These are phyloP conservation scores for Cryptococcus jaspeensis DNA, from an alignment of 1,284 basidiomycete species.

Conservation along the genomic window DNA sequence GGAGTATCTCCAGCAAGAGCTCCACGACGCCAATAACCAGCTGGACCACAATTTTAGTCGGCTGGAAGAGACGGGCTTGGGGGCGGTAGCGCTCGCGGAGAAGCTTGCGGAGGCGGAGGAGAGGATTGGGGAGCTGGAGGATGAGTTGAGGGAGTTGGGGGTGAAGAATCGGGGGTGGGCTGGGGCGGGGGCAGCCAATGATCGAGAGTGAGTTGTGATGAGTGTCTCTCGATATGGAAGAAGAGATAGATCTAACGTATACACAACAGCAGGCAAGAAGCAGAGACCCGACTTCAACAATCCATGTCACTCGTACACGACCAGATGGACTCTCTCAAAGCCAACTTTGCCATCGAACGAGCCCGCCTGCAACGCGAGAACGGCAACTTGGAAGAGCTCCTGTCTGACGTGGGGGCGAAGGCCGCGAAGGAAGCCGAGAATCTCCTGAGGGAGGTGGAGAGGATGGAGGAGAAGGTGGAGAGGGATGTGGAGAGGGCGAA, in stretches of 20 bases:
- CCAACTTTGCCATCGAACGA: conserved; percentile 29
- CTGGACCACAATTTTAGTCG: conserved; percentile 54
- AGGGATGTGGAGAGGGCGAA: conserved; percentile 13
- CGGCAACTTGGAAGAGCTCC: conserved; percentile 25
- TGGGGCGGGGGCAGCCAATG: conserved; percentile 24
- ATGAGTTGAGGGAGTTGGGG: conserved; percentile 33
- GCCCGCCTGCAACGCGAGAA: conserved; percentile 34
- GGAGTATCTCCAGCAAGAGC: conserved; percentile 50
- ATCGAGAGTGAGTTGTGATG: conserved; percentile 23
- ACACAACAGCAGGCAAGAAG: conserved; percentile 15
- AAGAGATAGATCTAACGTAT: background rate
- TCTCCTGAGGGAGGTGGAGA: conserved; percentile 23
- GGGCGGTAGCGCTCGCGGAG: conserved; percentile 49
- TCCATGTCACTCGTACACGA: conserved; percentile 32
- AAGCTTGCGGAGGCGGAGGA: conserved; percentile 48
- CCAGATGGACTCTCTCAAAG: conserved; percentile 33
- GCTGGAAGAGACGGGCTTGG: conserved; percentile 51
- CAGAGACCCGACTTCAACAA: conserved; percentile 25
- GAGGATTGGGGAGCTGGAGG: conserved; percentile 46
- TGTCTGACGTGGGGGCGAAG: conserved; percentile 26
- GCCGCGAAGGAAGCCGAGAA: conserved; percentile 16
- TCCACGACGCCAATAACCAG: conserved; percentile 50
- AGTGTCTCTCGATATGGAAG: background rate
- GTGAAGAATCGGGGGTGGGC: conserved; percentile 29
- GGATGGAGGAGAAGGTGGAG: conserved; percentile 18